Percentiles rank a stretch among this genome's conserved stretches.
phyloP scores from a whole-genome alignment of 2,329 filamentous ascomycete species.

The Blumeria hordei region DNA sequence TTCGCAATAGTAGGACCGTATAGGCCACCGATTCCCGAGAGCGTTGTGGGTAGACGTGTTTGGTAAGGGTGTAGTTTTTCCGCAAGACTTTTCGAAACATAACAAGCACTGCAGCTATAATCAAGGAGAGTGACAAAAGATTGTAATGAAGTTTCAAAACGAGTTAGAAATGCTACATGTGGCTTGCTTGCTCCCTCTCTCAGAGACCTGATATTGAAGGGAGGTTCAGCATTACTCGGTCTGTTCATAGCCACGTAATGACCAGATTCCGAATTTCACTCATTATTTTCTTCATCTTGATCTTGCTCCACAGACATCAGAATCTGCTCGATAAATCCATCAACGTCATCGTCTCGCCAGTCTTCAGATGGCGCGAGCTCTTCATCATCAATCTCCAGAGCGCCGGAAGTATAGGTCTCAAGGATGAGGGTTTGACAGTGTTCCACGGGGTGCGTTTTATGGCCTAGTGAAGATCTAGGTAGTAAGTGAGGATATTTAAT shows the following conservation, averaged over 20 bases:
- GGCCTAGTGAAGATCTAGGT: too few species aligned
- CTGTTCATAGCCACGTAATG: not conserved
- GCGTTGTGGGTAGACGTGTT: not conserved
- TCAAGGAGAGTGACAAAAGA: not conserved
- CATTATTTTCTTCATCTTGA: not conserved
- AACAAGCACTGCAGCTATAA: not conserved
- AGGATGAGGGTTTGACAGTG: too few species aligned
- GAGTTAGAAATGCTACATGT: not conserved
- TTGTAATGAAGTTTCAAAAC: not conserved
- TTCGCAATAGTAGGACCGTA: not conserved
- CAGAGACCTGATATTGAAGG: not conserved
- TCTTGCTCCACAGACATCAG: not conserved
- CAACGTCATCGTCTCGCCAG: not conserved
- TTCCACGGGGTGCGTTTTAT: too few species aligned
- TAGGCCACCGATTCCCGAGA: not conserved
- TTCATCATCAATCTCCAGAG: not conserved
- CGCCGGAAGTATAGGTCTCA: not conserved
- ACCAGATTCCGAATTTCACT: not conserved
- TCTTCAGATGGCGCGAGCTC: not conserved
- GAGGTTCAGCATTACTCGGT: not conserved
- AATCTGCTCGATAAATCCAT: not conserved
- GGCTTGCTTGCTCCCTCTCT: not conserved
- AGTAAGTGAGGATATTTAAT: too few species aligned
- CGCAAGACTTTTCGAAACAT: constrained; percentile 2
- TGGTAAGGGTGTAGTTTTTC: not conserved